Percentiles rank a stretch among this genome's conserved stretches.
These are phyloP conservation scores for Neofusicoccum cordaticola DNA, from an alignment of 2,329 filamentous ascomycete genomes.

Conservation along the genomic window DNA sequence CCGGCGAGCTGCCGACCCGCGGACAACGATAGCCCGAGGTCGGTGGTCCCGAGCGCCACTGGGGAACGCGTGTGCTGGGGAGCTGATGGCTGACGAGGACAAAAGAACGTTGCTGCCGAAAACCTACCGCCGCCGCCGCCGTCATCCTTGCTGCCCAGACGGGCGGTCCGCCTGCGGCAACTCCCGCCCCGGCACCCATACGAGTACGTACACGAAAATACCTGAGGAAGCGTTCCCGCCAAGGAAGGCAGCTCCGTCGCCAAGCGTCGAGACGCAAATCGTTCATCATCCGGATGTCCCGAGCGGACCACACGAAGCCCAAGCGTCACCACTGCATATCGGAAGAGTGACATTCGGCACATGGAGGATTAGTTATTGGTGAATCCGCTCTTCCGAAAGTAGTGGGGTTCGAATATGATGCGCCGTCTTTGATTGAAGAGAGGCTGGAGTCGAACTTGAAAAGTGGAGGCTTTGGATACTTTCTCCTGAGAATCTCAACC, in stretches of 20 bases:
- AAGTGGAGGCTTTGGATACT: too few relatives aligned
- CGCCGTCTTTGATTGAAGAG: too few relatives aligned
- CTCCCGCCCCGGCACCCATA: neutral
- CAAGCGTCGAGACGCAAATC: neutral
- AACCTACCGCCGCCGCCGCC: neutral
- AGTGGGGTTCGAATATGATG: too few relatives aligned
- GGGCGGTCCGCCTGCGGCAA: neutral
- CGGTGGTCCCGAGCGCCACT: neutral
- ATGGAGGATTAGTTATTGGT: neutral
- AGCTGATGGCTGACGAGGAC: too few relatives aligned
- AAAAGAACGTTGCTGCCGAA: too few relatives aligned
- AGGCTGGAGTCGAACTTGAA: too few relatives aligned
- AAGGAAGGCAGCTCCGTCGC: neutral
- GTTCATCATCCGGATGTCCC: neutral
- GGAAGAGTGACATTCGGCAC: neutral
- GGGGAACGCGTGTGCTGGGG: too few relatives aligned
- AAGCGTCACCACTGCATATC: too few relatives aligned
- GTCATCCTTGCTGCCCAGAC: neutral
- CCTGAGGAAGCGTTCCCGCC: neutral
- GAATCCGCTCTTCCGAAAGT: neutral
- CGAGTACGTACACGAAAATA: neutral
- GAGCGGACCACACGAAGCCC: neutral
- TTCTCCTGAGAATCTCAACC: too few relatives aligned
- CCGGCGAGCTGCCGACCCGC: too few relatives aligned
- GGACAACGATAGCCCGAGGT: neutral